Percentiles rank a stretch among this genome's conserved stretches.
Evolutionary conservation across 345 rosid species (phyloP).

Genomic region (Theobroma cacao): DNA sequence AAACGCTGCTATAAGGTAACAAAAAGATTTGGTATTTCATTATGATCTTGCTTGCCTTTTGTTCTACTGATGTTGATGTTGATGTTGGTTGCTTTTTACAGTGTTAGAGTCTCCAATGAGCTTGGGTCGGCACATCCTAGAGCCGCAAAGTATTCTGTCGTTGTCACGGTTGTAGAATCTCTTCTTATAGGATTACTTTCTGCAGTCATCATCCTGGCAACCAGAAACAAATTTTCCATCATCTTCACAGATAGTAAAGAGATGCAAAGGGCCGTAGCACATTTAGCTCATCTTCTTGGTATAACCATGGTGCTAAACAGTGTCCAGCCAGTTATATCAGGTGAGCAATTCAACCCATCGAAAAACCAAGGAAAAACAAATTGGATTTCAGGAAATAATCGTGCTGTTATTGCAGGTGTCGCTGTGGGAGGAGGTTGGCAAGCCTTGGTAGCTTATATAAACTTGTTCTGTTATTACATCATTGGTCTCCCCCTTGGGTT

Average conservation of each 20-base stretch:
- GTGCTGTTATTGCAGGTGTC: slow-evolving; percentile 46
- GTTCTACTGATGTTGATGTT: not conserved
- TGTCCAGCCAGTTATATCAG: slow-evolving; percentile 86
- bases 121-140: slow-evolving; percentile 87
- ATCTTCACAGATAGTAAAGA: slow-evolving; percentile 62
- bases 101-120: slow-evolving; percentile 87
- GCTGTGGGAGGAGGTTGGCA: slow-evolving; percentile 99
- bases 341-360: slow-evolving; percentile 24
- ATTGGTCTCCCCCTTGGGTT: slow-evolving; percentile 84
- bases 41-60: not conserved
- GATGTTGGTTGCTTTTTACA: slow-evolving; percentile 11
- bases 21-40: not conserved
- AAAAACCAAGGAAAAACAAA: not conserved
- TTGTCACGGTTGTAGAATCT: slow-evolving; percentile 56
- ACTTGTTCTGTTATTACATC: slow-evolving; percentile 70
- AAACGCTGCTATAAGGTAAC: slow-evolving; percentile 87
- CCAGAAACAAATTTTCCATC: slow-evolving; percentile 54
- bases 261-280: slow-evolving; percentile 59
- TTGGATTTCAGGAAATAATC: not conserved
- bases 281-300: slow-evolving; percentile 72
- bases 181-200: slow-evolving; percentile 58
- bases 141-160: slow-evolving; percentile 78
- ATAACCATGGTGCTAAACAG: slow-evolving; percentile 82
- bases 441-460: slow-evolving; percentile 81
- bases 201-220: slow-evolving; percentile 47